These are phyloP conservation scores for Coemansia sp. DNA, from an alignment of 192 early-diverging fungal genomes.

Conservation along the genomic window DNA sequence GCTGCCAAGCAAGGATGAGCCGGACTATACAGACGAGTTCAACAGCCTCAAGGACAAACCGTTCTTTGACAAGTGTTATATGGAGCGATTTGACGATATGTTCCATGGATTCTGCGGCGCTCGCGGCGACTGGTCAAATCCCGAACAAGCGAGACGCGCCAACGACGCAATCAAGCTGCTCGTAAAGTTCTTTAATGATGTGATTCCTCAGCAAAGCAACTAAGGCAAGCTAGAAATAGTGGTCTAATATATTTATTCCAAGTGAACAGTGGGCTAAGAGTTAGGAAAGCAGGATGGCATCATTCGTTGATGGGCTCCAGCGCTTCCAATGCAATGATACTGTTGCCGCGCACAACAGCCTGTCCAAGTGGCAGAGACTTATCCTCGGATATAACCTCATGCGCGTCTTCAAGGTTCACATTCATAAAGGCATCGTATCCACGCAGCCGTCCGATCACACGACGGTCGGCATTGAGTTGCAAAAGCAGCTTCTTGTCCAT, in stretches of 20 bases:
- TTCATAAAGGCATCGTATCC: conserved; percentile 99
- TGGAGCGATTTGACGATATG: conserved; percentile 62
- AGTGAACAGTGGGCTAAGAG: too few species aligned
- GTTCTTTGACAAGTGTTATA: conserved; percentile 53
- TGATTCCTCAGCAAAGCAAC: conserved; percentile 17
- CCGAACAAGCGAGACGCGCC: conserved; percentile 50
- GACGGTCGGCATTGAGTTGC: conserved; percentile 87
- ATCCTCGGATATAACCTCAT: conserved; percentile 71
- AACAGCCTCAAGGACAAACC: conserved; percentile 45
- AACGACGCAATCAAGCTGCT: conserved; percentile 57
- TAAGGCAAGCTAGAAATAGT: too few species aligned
- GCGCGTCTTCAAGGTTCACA: conserved; percentile 89
- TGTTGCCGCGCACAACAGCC: conserved; percentile 81
- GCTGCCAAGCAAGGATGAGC: conserved; percentile 66
- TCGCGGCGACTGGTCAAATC: conserved; percentile 57
- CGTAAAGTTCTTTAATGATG: conserved; percentile 48
- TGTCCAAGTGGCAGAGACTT: conserved; percentile 81
- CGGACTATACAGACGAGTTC: conserved; percentile 30
- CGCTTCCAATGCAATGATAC: conserved; percentile 68
- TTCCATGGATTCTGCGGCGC: conserved; percentile 59
- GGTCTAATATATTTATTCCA: conserved; percentile 1
- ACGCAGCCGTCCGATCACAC: conserved; percentile 91
- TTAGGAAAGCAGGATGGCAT: background rate
- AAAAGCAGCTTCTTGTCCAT: conserved; percentile 95
- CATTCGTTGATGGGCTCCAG: conserved; percentile 60